A percentile compares a stretch with the other conserved stretches of the same genome.
Conservation (phyloP, 179 eudicot species). For the Spergularia azorica region DNA sequence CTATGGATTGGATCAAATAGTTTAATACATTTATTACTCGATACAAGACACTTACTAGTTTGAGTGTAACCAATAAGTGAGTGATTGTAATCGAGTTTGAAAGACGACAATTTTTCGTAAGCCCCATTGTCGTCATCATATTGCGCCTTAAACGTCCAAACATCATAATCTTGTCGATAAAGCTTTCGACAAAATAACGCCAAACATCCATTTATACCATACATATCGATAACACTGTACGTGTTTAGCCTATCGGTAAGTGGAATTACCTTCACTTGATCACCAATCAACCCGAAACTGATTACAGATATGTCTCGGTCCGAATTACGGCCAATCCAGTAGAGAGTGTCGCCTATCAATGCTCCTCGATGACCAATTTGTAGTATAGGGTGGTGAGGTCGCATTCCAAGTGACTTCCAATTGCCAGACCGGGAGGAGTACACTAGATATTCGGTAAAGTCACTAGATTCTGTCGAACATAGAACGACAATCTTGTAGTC, state of each 20-base stretch:
- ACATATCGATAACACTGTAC: not conserved
- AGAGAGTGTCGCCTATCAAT: not conserved
- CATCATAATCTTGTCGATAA: not conserved
- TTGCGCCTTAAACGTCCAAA: not conserved
- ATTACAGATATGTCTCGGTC: no score
- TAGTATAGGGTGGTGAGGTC: no score
- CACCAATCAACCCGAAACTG: not conserved
- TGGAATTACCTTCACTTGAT: not conserved
- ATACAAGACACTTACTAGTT: not conserved
- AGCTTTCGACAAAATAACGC: not conserved
- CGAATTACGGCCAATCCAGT: no score
- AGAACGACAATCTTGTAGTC: not conserved
- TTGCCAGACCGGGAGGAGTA: not conserved
- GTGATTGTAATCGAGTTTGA: not conserved
- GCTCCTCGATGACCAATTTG: not conserved
- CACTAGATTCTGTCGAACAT: not conserved
- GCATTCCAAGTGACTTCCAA: not conserved
- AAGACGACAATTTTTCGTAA: not conserved
- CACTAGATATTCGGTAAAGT: not conserved
- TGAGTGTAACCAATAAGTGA: not conserved
- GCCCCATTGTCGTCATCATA: not conserved
- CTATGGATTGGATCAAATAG: not conserved
- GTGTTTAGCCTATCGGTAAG: not conserved
- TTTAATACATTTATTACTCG: no score
- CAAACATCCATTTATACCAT: not conserved